Percentiles rank a stretch among this genome's conserved stretches.
phyloP scores from a whole-genome alignment of 208 protist genomes.

The Acanthamoeba culbertsoni region DNA sequence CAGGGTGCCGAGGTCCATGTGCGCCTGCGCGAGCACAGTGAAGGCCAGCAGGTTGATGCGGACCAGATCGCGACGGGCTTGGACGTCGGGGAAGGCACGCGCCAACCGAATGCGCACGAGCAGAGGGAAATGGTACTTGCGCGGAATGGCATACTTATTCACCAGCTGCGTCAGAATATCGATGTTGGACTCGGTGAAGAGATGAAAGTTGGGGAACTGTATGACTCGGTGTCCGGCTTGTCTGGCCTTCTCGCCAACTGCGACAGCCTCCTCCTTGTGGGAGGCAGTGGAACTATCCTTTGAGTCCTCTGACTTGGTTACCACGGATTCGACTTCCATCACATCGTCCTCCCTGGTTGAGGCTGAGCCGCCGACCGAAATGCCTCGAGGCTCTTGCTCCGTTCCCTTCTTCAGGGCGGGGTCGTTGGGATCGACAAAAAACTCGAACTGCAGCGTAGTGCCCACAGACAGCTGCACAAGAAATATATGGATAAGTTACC shows the following conservation, averaged over 20 bases:
- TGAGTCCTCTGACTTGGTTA: not conserved
- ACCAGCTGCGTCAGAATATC: slow-evolving; percentile 23
- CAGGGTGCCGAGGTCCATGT: slow-evolving; percentile 27
- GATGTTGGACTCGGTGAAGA: slow-evolving; percentile 38
- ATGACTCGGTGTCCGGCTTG: not conserved
- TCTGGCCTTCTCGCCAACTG: not conserved
- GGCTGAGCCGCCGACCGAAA: not conserved
- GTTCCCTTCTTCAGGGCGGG: not conserved
- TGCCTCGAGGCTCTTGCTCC: not conserved
- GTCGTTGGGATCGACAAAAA: slow-evolving; percentile 7
- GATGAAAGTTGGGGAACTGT: not conserved
- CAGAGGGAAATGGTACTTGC: slow-evolving; percentile 44
- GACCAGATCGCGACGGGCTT: not conserved
- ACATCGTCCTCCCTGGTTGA: not conserved
- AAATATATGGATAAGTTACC: not conserved
- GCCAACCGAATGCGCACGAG: slow-evolving; percentile 36
- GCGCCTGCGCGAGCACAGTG: slow-evolving; percentile 45
- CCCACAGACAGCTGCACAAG: not conserved
- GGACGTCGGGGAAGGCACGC: slow-evolving; percentile 19
- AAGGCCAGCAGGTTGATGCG: slow-evolving; percentile 43
- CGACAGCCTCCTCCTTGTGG: not conserved
- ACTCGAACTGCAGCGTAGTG: slow-evolving; percentile 53
- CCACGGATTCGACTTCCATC: slow-evolving; percentile 14
- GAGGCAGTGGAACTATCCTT: not conserved
- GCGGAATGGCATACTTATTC: slow-evolving; percentile 38